Evolutionary conservation across 768 basidiomycete species (phyloP), one percentile per base, ranked within the genome.

Genomic region (Tylopilus subfusipes): DNA sequence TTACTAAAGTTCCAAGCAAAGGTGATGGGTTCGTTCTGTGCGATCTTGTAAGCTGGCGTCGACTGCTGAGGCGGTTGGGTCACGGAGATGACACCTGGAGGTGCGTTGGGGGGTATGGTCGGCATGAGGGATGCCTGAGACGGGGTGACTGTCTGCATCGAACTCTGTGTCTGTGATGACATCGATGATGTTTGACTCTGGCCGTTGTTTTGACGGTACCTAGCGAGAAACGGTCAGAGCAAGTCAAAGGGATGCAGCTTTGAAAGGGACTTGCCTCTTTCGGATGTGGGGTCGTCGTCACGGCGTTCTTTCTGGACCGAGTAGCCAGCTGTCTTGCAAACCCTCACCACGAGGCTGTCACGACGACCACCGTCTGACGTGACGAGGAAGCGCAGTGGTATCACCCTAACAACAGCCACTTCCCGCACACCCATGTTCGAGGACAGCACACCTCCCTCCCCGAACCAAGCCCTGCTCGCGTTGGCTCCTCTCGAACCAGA

Each of bases 1-100:
- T 78, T 77, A 16, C 90, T 91, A 63, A 93, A 81, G 72, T 92
- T 93, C 95, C 93, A 97, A 12, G 80, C 94, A 68, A 97, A 91
- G 21, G 93, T 96, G 66, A 97, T 83, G 55, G 76, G 73, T 59
- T 90, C 79, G 47, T 75, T 76, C 1, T 75, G 73, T 0, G 91
- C 89, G 66, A 97, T 88, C 79, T 94, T 93, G 78, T 84, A 96
- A 76, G 83, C 96, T 22, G 91, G 90, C 3, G 88, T 86, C 31
- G 84, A 81, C 10, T 88, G 88, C 59, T 85, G 81, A 0, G 90
- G 88, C 1, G 94, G 94, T 66, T 90, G 81, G 40, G 90, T 90
- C 66, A 92, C 81, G 55, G 81, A 78, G 48, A 90, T 67, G n/a
- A 79, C 76, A 21, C 90, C 88, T 3, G 82, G 82, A 9, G 86